Base-by-base conservation (phyloP, 2,329 filamentous ascomycete species). In the Apiospora malaysiana region DNA sequence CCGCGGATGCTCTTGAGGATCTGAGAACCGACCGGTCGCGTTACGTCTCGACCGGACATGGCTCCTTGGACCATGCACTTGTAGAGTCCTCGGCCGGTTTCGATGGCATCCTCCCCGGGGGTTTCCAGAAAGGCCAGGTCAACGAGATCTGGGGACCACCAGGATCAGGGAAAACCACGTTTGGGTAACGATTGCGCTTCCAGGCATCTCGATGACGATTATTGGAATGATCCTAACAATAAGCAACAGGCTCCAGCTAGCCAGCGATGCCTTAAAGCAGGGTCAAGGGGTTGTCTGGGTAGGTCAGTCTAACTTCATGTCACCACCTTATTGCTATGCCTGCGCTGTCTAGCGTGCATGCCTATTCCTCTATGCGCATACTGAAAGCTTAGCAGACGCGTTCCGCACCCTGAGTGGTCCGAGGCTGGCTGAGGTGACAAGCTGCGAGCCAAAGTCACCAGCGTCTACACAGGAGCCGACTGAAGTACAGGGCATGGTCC, bases 131-230 rank as follows among this genome's bases (percentile, higher is more conserved):
- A 70, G 94, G 94, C 18, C 93, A 94, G 79, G 86, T 97, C 56
- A 93, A 93, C 4, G 95, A 98, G 81, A 83, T 97, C 68, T 97
- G 93, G 88, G 95, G 95, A 0, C 94, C 95, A 14, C 92, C 94
- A 10, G 95, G 94, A 1, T 89, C 89, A 37, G 95, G 95, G 42
- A 98, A 97, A 85, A 97, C 94, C 4, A 87, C 92, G 16, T 84
- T 98, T 75, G 93, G 91, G 93, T 95, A 85, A 82, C 89, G 82
- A 67, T 32, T 43, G 23, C 21, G 32, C 25, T 42, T 40, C 46
- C 18, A 27, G 23, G 27, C 68, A 43, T 65, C 42, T 21, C 59
- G 4, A 46, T 65, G 49, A 10, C 59, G 4, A 46, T 65, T 59
- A 10, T n/a, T 65, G 23, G 27, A 12, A 40, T 23, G 18, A 40